A percentile compares a stretch with the other conserved stretches of the same genome.
These are phyloP conservation scores for Aquilaria malaccensis DNA, from an alignment of 345 rosid genomes.

Conservation along the genomic window DNA sequence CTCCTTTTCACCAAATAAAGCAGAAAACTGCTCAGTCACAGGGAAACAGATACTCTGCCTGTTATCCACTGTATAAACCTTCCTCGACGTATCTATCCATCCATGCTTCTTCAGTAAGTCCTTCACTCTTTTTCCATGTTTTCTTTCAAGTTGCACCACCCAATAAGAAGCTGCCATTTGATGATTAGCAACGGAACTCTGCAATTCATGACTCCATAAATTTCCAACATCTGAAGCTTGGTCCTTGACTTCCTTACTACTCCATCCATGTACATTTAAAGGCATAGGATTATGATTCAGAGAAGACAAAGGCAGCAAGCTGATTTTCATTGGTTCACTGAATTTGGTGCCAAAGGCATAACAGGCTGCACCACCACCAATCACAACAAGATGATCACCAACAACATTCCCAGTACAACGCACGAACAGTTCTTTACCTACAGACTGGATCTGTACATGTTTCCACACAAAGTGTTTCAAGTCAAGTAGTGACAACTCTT, in stretches of 20 bases:
- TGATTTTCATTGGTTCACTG: slow-evolving; percentile 65
- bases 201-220: slow-evolving; percentile 20
- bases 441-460: slow-evolving; percentile 48
- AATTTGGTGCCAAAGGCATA: slow-evolving; percentile 97
- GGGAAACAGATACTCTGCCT: slow-evolving; percentile 70
- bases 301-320: slow-evolving; percentile 40
- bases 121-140: slow-evolving; percentile 66
- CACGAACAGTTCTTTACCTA: slow-evolving; percentile 62
- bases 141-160: slow-evolving; percentile 56
- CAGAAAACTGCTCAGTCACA: slow-evolving; percentile 52
- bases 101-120: slow-evolving; percentile 77
- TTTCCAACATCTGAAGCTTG: slow-evolving; percentile 21
- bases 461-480: slow-evolving; percentile 48
- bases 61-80: slow-evolving; percentile 40
- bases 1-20: slow-evolving; percentile 32
- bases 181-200: slow-evolving; percentile 6
- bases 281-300: slow-evolving; percentile 12
- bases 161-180: slow-evolving; percentile 22
- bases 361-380: slow-evolving; percentile 98
- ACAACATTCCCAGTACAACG: slow-evolving; percentile 66
- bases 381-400: slow-evolving; percentile 59
- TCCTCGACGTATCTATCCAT: slow-evolving; percentile 85
- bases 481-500: slow-evolving; percentile 69
- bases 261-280: slow-evolving; percentile 15
- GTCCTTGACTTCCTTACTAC: slow-evolving; percentile 10